phyloP scores from a whole-genome alignment of 306 rosid species.

The Astragalus glycyphyllos region DNA sequence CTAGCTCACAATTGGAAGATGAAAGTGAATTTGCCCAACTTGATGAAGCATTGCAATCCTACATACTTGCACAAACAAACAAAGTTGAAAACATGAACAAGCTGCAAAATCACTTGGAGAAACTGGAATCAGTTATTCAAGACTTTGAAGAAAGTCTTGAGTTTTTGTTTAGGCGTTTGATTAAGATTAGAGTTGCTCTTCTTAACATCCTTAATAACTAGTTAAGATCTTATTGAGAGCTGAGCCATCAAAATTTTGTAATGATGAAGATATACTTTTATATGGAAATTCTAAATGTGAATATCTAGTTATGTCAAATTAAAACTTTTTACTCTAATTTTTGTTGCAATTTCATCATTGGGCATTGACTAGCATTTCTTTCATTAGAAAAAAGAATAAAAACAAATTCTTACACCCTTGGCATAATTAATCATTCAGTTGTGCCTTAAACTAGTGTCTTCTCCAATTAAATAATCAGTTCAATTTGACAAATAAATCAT shows the following conservation, averaged over 20 bases:
- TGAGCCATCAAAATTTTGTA: no score
- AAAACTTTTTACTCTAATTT: not conserved
- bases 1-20: conserved; percentile 25
- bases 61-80: not conserved
- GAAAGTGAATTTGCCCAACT: conserved; percentile 34
- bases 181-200: conserved; percentile 36
- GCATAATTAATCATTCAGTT: not conserved
- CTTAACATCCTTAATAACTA: no score
- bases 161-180: conserved; percentile 26
- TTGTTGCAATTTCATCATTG: not conserved
- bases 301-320: not conserved
- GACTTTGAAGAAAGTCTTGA: no score
- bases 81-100: conserved; percentile 25
- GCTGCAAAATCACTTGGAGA: conserved; percentile 40
- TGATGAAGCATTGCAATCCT: conserved; percentile 38
- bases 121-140: conserved; percentile 8
- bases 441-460: no score
- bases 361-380: not conserved
- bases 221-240: no score
- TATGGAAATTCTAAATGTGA: conserved; percentile 1
- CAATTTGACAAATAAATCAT: conserved; percentile 31
- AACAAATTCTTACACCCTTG: not conserved
- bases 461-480: no score
- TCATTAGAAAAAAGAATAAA: not conserved
- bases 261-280: not conserved